phyloP scores from a whole-genome alignment of 2,329 filamentous ascomycete species.

The Alternaria dauci region DNA sequence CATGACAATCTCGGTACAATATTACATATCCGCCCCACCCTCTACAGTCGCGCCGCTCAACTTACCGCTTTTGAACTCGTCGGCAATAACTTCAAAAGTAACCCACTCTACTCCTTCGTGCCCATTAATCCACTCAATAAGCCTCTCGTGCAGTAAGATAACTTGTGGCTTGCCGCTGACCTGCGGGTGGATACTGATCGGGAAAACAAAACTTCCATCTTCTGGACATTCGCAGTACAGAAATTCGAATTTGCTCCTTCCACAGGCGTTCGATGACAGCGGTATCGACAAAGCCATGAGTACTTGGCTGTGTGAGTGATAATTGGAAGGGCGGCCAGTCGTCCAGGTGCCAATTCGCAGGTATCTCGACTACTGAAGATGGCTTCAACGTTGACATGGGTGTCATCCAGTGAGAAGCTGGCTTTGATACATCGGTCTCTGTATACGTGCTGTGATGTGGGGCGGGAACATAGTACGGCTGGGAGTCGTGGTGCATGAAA shows the following conservation, averaged over 20 bases:
- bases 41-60: slow-evolving; percentile 46
- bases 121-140: slow-evolving; percentile 58
- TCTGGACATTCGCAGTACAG: slow-evolving; percentile 52
- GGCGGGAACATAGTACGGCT: slow-evolving; percentile 50
- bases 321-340: slow-evolving; percentile 58
- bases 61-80: slow-evolving; percentile 48
- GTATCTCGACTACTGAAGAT: slow-evolving; percentile 55
- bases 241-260: slow-evolving; percentile 58
- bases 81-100: slow-evolving; percentile 48
- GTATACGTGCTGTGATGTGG: slow-evolving; percentile 55
- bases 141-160: slow-evolving; percentile 57
- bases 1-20: neutral
- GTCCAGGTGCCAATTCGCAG: slow-evolving; percentile 60
- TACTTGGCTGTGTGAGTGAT: slow-evolving; percentile 62
- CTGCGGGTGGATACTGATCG: slow-evolving; percentile 59
- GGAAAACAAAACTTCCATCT: slow-evolving; percentile 58
- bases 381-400: slow-evolving; percentile 47
- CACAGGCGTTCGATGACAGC: slow-evolving; percentile 54
- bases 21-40: slow-evolving; percentile 37
- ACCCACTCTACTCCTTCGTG: slow-evolving; percentile 58
- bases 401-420: slow-evolving; percentile 50
- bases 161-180: slow-evolving; percentile 59
- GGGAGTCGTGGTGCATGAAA: slow-evolving; percentile 60
- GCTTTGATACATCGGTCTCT: slow-evolving; percentile 43
- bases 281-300: slow-evolving; percentile 57